Base-by-base conservation (phyloP, 345 rosid genomes). In the Salix brachista region DNA sequence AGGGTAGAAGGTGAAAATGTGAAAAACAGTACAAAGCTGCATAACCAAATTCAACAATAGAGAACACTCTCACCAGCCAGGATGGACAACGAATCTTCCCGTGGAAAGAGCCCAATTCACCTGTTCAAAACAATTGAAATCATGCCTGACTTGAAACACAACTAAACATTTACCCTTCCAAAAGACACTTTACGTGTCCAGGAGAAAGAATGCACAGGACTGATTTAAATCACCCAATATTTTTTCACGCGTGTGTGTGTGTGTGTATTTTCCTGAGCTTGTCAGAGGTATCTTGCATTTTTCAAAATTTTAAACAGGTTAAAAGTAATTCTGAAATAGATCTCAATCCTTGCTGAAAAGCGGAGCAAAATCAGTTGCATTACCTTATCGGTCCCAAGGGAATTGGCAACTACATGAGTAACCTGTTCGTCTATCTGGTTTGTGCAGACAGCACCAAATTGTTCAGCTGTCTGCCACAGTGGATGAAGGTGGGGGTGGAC, bases 331-430 rank as follows among this genome's bases (percentile, higher is more conserved):
- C 25, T 56, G 26, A 56, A 21, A 25, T 23, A 3, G 26, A 37
- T 37, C 23, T 68, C 32, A 18, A 67, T 26, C 21, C 14, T 36
- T 8, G 26, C 52, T 69, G 34, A 30, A 39, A 44, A 58, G 25
- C 19, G 54, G 30, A 4, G 0, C 6, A 11, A 26, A 19, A 28
- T 4, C 14, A 32, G 58, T 60, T 72, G 44, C 54, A 18, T 54
- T 89, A 96, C 99, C 99, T 96, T 96, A 76, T 96, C 98, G 21
- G 99, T 96, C 34, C 99, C 99, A 73, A 84, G 98, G 41, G 97
- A 88, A 83, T 89, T 90, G 80, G 98, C 94, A 76, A 95, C 99
- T 76, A 95, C 99, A 87, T 95, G 99, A 60, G 99, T 95, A 37
- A 93, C 96, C 84, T 90, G 91, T 44, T 93, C 98, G 56, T 96